Percentiles rank a stretch among this genome's conserved stretches.
Evolutionary conservation across 495 filamentous ascomycete genomes (phyloP).

Genomic region (Penicillium pancosmium): DNA sequence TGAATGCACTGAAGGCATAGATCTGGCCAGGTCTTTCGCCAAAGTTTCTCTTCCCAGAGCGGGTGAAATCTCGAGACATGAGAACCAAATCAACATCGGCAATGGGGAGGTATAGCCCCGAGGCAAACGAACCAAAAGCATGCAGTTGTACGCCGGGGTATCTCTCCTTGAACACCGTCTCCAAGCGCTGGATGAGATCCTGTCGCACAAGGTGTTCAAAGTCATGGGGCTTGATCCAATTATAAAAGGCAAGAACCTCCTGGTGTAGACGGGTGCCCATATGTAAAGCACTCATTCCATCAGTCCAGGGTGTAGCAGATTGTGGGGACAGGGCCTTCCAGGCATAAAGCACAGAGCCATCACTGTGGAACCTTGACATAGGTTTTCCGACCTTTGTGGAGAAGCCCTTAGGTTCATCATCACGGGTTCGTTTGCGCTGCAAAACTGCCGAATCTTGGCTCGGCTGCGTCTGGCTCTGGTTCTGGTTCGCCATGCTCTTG

Average conservation of each 20-base stretch:
- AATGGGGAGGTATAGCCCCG: conserved; percentile 86
- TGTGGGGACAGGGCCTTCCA: conserved; percentile 56
- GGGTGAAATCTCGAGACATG: conserved; percentile 65
- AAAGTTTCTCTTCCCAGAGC: conserved; percentile 42
- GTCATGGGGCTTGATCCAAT: conserved; percentile 73
- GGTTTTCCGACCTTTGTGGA: conserved; percentile 49
- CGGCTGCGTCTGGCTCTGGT: not conserved
- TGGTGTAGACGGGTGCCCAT: conserved; percentile 67
- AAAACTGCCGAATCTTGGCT: not conserved
- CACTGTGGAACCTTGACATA: conserved; percentile 37
- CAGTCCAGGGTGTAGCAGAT: conserved; percentile 64
- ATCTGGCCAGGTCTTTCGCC: conserved; percentile 50
- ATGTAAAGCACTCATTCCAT: conserved; percentile 33
- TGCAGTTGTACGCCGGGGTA: conserved; percentile 61
- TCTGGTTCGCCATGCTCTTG: conserved; percentile 11
- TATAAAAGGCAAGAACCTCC: conserved; percentile 84
- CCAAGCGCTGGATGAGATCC: conserved; percentile 68
- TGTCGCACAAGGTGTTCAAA: conserved; percentile 76
- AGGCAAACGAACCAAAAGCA: conserved; percentile 89
- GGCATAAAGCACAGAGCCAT: conserved; percentile 53
- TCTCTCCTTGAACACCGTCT: conserved; percentile 50
- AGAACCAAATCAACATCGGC: conserved; percentile 92
- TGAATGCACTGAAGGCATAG: conserved; percentile 51
- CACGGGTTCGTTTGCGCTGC: conserved; percentile 65
- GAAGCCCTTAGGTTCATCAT: conserved; percentile 63